phyloP scores from a whole-genome alignment of 1,284 basidiomycete genomes.

The Pseudozyma tsukubaensis region DNA sequence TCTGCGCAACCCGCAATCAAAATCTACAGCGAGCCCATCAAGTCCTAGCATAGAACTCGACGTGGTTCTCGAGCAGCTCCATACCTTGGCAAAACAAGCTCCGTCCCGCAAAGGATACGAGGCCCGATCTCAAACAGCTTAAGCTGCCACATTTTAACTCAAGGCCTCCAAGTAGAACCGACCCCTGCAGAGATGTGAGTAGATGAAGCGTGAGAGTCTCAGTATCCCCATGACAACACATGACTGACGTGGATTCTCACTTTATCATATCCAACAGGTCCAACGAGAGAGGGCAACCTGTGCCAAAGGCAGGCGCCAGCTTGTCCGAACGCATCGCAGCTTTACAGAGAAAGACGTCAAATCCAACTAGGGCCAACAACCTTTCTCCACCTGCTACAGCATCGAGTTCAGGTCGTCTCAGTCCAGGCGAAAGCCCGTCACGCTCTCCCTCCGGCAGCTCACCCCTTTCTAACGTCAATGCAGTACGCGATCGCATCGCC shows the following conservation, averaged over 20 bases:
- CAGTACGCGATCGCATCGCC: constrained; percentile 59
- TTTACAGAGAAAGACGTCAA: constrained; percentile 56
- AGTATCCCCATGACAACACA: background rate
- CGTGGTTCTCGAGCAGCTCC: too few species aligned
- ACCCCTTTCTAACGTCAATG: constrained; percentile 17
- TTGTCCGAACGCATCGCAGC: constrained; percentile 64
- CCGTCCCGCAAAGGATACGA: too few species aligned
- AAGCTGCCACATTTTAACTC: too few species aligned
- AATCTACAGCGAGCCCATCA: too few species aligned
- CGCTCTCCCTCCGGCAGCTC: constrained; percentile 36
- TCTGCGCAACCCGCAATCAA: too few species aligned
- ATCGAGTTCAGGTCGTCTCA: constrained; percentile 31
- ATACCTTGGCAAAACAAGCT: too few species aligned
- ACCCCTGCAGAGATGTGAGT: constrained; percentile 17
- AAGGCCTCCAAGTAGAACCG: too few species aligned
- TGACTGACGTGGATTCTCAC: background rate
- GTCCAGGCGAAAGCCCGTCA: constrained; percentile 43
- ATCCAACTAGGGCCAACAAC: constrained; percentile 30
- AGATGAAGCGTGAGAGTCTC: background rate
- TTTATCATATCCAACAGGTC: constrained; percentile 13
- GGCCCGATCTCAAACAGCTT: too few species aligned
- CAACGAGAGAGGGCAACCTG: constrained; percentile 22
- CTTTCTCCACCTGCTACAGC: constrained; percentile 28
- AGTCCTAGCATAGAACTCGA: too few species aligned
- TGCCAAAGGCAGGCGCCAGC: constrained; percentile 49